Base-by-base conservation (phyloP, 2,329 filamentous ascomycete species). In the Microsporum audouinii region DNA sequence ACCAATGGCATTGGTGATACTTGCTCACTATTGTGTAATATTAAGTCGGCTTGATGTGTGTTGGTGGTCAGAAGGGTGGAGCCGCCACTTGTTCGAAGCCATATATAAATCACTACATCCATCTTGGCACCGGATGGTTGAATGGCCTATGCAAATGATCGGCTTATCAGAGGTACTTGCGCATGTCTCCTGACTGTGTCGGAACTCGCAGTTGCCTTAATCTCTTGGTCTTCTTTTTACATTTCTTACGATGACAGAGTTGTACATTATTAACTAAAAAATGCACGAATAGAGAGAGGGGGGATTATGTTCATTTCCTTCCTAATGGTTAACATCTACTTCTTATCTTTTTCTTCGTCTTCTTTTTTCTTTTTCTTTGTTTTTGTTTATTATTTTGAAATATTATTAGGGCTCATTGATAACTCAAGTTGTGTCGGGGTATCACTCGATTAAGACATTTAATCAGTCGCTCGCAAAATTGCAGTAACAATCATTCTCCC, bases 41-140 rank as follows among this genome's bases (percentile, higher is more conserved):
- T 75, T 87, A 45, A 83, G 83, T 65, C 78, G 78, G 38, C 77
- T 85, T 64, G 82, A 86, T 65, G 71, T 76, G 17, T 76, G 84
- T 27, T 88, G 86, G 86, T 88, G 86, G 85, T 72, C 87, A 2
- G 77, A 83, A 53, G 84, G 85, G 33, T 84, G 87, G 65, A 80
- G 84, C 23, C 80, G 82, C n/a, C 80, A 84, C 63, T 84, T 88
- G 67, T 83, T 88, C 31, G 80, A 84, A 69, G 84, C 85, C n/a
- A 78, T 87, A 27, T 65, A 67, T 57, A 59, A 61, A 41, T 62
- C 61, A 2, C 39, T 69, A 12, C 65, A 66, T 33, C 43, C 49
- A 10, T 63, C 61, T 29, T 68, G 67, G 68, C 63, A 62, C 34
- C 65, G 64, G 12, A 41, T 65, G 41, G 59, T 69, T 36, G 62